Conservation (phyloP, 2,329 filamentous ascomycete species). For the Daldinia eschscholtzii region DNA sequence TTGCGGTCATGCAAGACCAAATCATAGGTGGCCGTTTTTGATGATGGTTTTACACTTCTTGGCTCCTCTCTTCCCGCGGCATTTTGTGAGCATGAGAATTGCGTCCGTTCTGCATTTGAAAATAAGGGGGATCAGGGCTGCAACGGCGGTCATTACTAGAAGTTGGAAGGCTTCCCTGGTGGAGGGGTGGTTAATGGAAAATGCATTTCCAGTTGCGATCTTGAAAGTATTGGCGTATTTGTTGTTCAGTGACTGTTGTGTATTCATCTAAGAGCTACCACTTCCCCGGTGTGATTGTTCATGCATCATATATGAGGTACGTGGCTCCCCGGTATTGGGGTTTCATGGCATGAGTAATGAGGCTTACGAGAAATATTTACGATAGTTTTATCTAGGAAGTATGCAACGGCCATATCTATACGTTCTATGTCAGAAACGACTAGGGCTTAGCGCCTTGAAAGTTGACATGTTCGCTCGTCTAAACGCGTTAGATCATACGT, state of each 20-base stretch:
- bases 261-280: background rate
- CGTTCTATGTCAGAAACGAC: background rate
- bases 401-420: background rate
- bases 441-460: background rate
- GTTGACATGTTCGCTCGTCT: background rate
- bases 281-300: background rate
- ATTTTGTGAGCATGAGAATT: constrained; percentile 24
- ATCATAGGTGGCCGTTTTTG: constrained; percentile 18
- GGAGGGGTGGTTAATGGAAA: constrained; percentile 42
- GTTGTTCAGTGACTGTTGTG: constrained; percentile 25
- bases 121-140: constrained; percentile 18
- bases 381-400: background rate
- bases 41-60: constrained; percentile 15
- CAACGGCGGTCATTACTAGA: constrained; percentile 22
- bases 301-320: background rate
- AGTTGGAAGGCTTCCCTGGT: constrained; percentile 24
- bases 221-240: constrained; percentile 14
- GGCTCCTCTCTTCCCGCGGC: constrained; percentile 22
- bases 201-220: constrained; percentile 36
- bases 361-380: background rate
- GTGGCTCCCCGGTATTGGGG: background rate
- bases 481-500: background rate
- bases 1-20: constrained; percentile 25
- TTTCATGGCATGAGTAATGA: background rate
- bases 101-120: constrained; percentile 32